Evolutionary conservation across 768 basidiomycete species (phyloP).

Genomic region (Gelatoporia subvermispora): DNA sequence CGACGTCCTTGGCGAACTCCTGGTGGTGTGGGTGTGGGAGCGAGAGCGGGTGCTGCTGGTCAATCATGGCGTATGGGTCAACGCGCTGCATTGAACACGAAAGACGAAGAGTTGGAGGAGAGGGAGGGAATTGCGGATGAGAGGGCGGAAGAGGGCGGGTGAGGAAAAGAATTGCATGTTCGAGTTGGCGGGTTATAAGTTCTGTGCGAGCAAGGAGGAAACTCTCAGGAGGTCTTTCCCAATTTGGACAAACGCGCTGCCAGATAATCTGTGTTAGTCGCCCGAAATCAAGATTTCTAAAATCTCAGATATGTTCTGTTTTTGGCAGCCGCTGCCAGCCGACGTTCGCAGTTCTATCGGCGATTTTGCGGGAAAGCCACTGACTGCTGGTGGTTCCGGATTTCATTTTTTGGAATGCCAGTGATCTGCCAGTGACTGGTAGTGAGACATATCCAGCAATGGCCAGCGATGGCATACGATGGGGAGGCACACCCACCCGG

Average conservation of each 20-base stretch:
- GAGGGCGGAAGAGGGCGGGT: slow-evolving; percentile 10
- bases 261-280: not conserved
- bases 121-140: slow-evolving; percentile 7
- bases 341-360: slow-evolving; percentile 16
- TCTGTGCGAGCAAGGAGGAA: slow-evolving; percentile 3
- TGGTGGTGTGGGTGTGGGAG: slow-evolving; percentile 16
- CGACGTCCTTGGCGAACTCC: slow-evolving; percentile 22
- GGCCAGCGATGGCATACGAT: too few relatives aligned
- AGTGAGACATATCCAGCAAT: too few relatives aligned
- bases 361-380: slow-evolving; percentile 18
- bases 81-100: not conserved
- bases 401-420: too few relatives aligned
- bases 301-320: slow-evolving; percentile 15
- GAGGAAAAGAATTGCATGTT: slow-evolving; percentile 11
- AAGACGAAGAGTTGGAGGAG: slow-evolving; percentile 6
- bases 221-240: slow-evolving; percentile 10
- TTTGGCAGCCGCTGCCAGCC: slow-evolving; percentile 10
- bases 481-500: too few relatives aligned
- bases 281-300: slow-evolving; percentile 10
- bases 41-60: slow-evolving; percentile 12
- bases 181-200: slow-evolving; percentile 8
- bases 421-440: too few relatives aligned
- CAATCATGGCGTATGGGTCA: slow-evolving; percentile 15
- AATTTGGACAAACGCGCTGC: not conserved
- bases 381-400: too few relatives aligned